Base-by-base conservation (phyloP, 108 stramenopile species). In the Stephanodiscus triporus region DNA sequence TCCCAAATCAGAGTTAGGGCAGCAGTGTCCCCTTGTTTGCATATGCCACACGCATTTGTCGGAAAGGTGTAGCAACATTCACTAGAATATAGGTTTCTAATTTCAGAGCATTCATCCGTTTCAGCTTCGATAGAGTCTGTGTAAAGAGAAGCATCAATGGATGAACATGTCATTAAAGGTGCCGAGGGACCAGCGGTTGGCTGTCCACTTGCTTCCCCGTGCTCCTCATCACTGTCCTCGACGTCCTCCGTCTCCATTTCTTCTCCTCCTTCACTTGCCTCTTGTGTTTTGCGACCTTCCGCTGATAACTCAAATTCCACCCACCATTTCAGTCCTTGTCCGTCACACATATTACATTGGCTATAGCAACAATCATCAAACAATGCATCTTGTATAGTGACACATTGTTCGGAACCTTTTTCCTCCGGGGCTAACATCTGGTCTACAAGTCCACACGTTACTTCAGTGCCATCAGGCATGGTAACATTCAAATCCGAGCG, bases 351-450 rank as follows among this genome's bases (percentile, higher is more conserved):
- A 30, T 40, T 63, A 19, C 76, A 77, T 54, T 77, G 76, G n/a
- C 26, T 40, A 22, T 77, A 77, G 34, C 76, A 77, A 20, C 76
- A 77, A 2, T 50, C 62, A 56, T 64, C 68, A 63, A 77, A 77
- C 30, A 67, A 69, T 3, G 76, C 6, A 65, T 77, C 76, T 17
- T 63, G 68, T 55, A 62, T 68, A 56, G 76, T 77, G 55, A 70
- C 63, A 51, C 68, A 70, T 48, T 30, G 70, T 57, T 73, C 51
- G 37, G 63, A 55, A 45, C 34, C 47, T 40, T 61, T 51, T 45
- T 80, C 78, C 57, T 66, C 66, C n/a, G 78, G 72, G 23, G 72
- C 72, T n/a, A 80, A 42, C 78, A 80, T 80, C 48, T 69, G 45
- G 59, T 80, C 65, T 0, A 72, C 67, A 13, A 69, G 62, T 16